phyloP scores from a whole-genome alignment of 2,329 filamentous ascomycete genomes.

The Teratosphaeria pseudoeucalypti region DNA sequence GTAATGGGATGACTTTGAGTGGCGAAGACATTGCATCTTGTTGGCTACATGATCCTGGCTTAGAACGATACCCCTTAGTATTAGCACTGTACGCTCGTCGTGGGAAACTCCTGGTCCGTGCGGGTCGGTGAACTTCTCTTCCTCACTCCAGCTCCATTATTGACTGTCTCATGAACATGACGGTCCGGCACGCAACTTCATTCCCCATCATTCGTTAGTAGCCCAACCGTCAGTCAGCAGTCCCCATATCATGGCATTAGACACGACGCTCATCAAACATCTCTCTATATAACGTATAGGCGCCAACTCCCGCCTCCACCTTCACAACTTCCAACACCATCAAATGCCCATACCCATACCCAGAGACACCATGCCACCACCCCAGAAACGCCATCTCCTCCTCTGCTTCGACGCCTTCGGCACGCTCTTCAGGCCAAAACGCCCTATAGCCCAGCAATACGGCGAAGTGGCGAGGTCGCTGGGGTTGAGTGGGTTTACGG shows the following conservation, averaged over 20 bases:
- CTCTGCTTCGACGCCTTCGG: constrained; percentile 56
- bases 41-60: neutral
- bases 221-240: no score
- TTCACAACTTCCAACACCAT: neutral
- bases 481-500: constrained; percentile 36
- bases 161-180: neutral
- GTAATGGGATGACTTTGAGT: neutral
- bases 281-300: no score
- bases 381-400: constrained; percentile 36
- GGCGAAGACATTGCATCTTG: neutral
- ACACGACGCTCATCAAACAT: no score
- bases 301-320: no score
- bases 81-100: neutral
- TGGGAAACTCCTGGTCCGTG: neutral
- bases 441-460: constrained; percentile 45
- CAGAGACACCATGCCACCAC: constrained; percentile 4
- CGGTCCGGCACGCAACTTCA: no score
- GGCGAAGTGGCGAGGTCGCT: constrained; percentile 40
- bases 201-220: no score
- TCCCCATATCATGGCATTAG: no score
- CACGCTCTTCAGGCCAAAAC: constrained; percentile 48
- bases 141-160: no score
- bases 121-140: neutral
- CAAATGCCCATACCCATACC: neutral
- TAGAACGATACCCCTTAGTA: neutral